phyloP scores from a whole-genome alignment of 225 moss, liverwort and hornwort species.

The Pseudisothecium myosuroides region DNA sequence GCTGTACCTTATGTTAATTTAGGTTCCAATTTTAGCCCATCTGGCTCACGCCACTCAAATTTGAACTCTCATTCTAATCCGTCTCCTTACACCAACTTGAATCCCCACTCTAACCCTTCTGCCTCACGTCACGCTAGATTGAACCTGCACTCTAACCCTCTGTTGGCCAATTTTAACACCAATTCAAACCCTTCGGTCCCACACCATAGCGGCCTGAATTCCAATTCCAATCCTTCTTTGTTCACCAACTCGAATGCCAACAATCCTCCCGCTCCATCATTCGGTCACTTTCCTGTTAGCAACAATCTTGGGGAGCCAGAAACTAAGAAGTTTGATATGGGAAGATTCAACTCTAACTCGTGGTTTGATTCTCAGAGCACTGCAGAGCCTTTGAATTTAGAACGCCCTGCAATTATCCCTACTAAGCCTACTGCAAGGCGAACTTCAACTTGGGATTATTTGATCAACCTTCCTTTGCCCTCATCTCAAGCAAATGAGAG shows the following conservation, averaged over 20 bases:
- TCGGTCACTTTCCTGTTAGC: conserved; percentile 8
- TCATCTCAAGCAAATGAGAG: conserved; percentile 22
- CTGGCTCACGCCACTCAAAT: conserved; percentile 4
- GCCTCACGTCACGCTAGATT: conserved; percentile 1
- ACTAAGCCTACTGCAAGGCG: conserved; percentile 45
- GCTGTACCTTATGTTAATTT: conserved; percentile 16
- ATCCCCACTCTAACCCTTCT: not conserved
- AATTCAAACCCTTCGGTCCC: conserved; percentile 9
- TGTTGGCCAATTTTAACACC: conserved; percentile 5
- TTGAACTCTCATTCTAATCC: conserved; percentile 8
- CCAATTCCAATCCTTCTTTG: conserved; percentile 8
- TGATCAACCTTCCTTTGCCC: conserved; percentile 34
- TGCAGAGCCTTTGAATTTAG: conserved; percentile 16
- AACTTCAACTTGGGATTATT: conserved; percentile 47
- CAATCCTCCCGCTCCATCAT: conserved; percentile 8
- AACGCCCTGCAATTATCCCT: conserved; percentile 38
- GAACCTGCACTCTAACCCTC: conserved; percentile 6
- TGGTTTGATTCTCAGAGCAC: conserved; percentile 35
- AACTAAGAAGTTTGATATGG: conserved; percentile 18
- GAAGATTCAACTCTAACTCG: conserved; percentile 33
- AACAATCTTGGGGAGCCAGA: conserved; percentile 23
- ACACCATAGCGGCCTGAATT: not conserved
- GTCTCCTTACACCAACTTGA: conserved; percentile 3
- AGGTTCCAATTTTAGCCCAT: conserved; percentile 1
- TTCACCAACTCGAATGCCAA: conserved; percentile 1